These are phyloP conservation scores for Anthracocystis setariae DNA, from an alignment of 1,284 basidiomycete genomes.

Conservation along the genomic window DNA sequence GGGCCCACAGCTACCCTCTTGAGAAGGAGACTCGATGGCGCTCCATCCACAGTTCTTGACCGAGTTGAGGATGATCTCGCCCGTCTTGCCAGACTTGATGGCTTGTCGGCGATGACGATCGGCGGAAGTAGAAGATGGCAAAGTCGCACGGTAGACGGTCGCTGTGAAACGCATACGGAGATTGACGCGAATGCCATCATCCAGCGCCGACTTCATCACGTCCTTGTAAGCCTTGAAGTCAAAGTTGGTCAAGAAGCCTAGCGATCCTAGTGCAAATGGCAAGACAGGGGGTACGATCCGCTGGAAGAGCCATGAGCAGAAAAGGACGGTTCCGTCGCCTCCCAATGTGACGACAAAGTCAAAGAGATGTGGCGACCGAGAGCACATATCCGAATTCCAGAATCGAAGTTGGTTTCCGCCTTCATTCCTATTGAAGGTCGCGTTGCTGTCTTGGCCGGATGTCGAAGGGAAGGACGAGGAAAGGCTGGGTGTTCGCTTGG, in stretches of 20 bases:
- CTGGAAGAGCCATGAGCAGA: conserved; percentile 99
- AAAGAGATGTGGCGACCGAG: conserved; percentile 87
- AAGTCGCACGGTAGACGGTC: conserved; percentile 78
- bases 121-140: conserved; percentile 39
- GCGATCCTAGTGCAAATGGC: conserved; percentile 95
- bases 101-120: conserved; percentile 57
- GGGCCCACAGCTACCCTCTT: conserved; percentile 13
- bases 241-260: conserved; percentile 98
- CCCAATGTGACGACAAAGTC: conserved; percentile 97
- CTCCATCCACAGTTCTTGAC: conserved; percentile 64
- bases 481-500: conserved; percentile 31
- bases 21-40: conserved; percentile 53
- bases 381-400: conserved; percentile 98
- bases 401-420: conserved; percentile 85
- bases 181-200: conserved; percentile 94
- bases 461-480: conserved; percentile 41
- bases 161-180: conserved; percentile 99
- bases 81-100: conserved; percentile 61
- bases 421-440: conserved; percentile 66
- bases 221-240: conserved; percentile 87
- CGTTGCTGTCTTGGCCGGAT: conserved; percentile 32
- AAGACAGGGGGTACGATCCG: conserved; percentile 96
- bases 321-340: conserved; percentile 97
- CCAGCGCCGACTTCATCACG: conserved; percentile 89
- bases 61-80: conserved; percentile 64